phyloP scores from a whole-genome alignment of 352 stramenopile genomes.

The Globisporangium paroecandrum region DNA sequence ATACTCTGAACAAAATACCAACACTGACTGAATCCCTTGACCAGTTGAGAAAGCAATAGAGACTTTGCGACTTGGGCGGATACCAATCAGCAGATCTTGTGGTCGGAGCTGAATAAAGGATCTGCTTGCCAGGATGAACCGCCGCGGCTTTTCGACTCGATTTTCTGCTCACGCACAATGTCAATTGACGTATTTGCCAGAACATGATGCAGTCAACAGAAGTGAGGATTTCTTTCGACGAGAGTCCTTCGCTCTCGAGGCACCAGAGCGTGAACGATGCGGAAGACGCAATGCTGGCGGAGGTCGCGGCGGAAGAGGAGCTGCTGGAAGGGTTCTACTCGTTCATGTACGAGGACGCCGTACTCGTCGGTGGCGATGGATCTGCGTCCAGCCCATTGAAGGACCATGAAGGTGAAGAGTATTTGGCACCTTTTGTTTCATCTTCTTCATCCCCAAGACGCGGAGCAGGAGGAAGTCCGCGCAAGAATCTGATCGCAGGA shows the following conservation, averaged over 20 bases:
- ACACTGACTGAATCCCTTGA: background rate
- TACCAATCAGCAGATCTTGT: background rate
- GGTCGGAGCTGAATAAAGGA: background rate
- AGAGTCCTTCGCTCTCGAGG: background rate
- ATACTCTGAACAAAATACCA: background rate
- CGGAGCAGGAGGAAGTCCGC: slow-evolving; percentile 19
- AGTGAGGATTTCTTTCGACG: background rate
- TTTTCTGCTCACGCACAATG: background rate
- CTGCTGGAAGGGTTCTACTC: slow-evolving; percentile 58
- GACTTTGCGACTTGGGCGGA: background rate
- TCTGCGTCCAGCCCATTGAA: slow-evolving; percentile 29
- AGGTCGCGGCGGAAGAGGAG: slow-evolving; percentile 24
- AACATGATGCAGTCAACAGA: background rate
- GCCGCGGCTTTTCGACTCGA: slow-evolving; percentile 13
- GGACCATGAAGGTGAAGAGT: slow-evolving; percentile 15
- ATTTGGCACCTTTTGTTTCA: background rate
- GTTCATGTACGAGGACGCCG: slow-evolving; percentile 55
- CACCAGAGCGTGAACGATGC: slow-evolving; percentile 6
- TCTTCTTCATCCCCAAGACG: slow-evolving; percentile 21
- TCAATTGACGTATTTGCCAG: background rate
- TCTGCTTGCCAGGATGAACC: background rate
- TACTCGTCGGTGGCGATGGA: slow-evolving; percentile 31
- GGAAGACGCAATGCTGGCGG: slow-evolving; percentile 9
- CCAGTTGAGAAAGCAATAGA: background rate
- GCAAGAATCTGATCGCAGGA: slow-evolving; percentile 12